Base-by-base conservation (phyloP, 257 asterid species). In the Verbena officinalis region DNA sequence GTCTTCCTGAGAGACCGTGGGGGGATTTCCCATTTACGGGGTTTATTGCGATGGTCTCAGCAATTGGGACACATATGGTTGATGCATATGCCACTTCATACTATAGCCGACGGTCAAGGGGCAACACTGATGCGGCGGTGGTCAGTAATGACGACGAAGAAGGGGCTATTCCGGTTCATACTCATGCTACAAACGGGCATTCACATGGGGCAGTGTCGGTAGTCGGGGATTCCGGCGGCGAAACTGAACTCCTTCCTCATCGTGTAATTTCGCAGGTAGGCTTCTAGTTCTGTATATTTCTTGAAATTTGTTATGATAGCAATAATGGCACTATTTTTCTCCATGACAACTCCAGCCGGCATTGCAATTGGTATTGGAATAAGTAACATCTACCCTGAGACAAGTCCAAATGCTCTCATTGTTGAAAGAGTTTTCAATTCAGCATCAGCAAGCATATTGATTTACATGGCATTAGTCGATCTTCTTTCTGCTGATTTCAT, bases 1-100 rank as follows among this genome's bases (percentile, higher is more conserved):
- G 81, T 40, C 14, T 82, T 4, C 0, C 11, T 16, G 33, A 10
- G 16, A 31, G 19, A 34, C 88, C 88, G 8, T 82, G 85, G 88
- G 73, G 74, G n/a, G 80, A 83, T 20, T 83, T 83, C 4, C 88
- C 86, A 2, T 77, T 83, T 69, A 21, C 86, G 4, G 84, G 88
- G 0, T 77, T 77, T 1, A n/a, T 79, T 7, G 82, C 86, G 1
- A 80, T 82, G 87, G 3, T 76, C 14, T 45, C 84, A 0, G 78
- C 87, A 0, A 73, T 82, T 0, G 84, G 78, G 42, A 82, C 80
- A 9, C 71, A 78, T 0, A 78, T 82, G 87, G 74, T 83, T n/a
- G 85, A 82, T 4, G 54, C 84, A 0, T 81, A 73, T 2, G 87
- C 87, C 1, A 81, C 68, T 10, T 39, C 70, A 5, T 78, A 61